Evolutionary conservation across 2,329 filamentous ascomycete genomes (phyloP).

Genomic region (Trichocomaceae sp.): DNA sequence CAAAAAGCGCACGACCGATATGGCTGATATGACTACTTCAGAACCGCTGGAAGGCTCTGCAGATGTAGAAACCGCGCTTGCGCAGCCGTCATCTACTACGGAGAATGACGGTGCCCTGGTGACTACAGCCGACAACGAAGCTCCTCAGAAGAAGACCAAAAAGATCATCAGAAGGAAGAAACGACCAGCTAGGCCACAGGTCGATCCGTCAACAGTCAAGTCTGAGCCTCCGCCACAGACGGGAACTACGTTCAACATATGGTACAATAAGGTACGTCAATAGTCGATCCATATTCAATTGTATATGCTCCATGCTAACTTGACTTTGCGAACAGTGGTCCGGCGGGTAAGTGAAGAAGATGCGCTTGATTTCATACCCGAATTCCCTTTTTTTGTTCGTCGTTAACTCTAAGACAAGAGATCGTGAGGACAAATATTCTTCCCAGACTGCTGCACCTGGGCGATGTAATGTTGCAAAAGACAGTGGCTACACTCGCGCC

Average conservation of each 20-base stretch:
- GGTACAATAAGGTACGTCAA: constrained; percentile 52
- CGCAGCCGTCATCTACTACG: constrained; percentile 9
- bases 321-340: constrained; percentile 53
- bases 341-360: constrained; percentile 28
- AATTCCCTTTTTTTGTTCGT: neutral
- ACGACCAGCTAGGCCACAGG: constrained; percentile 80
- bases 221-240: constrained; percentile 85
- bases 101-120: constrained; percentile 15
- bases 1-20: constrained; percentile 13
- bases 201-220: constrained; percentile 76
- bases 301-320: neutral
- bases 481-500: constrained; percentile 70
- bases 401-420: constrained; percentile 32
- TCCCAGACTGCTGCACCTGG: constrained; percentile 75
- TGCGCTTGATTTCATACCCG: no score
- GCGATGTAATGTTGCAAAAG: constrained; percentile 78
- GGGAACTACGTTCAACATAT: constrained; percentile 94
- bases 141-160: constrained; percentile 61
- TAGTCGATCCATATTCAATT: neutral
- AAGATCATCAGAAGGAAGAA: constrained; percentile 90
- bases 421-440: constrained; percentile 84
- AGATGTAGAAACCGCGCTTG: constrained; percentile 13
- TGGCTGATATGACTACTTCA: constrained; percentile 24
- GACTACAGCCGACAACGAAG: constrained; percentile 23
- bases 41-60: constrained; percentile 35